Percentiles rank a stretch among this genome's conserved stretches.
These are phyloP conservation scores for Diutina mesorugosa DNA, from an alignment of 1,139 yeast species.

Conservation along the genomic window DNA sequence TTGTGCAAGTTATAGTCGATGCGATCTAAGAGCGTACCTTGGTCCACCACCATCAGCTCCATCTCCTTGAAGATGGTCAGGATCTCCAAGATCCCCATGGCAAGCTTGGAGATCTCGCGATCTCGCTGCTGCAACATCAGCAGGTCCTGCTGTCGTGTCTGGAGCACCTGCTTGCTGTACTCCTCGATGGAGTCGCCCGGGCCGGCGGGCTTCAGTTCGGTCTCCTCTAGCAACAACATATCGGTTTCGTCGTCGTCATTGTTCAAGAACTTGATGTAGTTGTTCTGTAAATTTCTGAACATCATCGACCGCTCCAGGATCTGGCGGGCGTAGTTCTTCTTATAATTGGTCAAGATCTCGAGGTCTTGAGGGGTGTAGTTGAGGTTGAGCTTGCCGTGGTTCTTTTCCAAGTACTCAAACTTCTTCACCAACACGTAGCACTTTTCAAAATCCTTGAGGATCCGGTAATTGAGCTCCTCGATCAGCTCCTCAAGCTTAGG, in stretches of 20 bases:
- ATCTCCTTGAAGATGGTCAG: slow-evolving; percentile 88
- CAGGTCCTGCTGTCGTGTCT: slow-evolving; percentile 35
- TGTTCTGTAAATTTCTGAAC: slow-evolving; percentile 79
- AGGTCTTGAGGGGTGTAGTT: slow-evolving; percentile 36
- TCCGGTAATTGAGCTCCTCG: slow-evolving; percentile 60
- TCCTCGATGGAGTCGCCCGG: slow-evolving; percentile 19
- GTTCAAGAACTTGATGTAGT: slow-evolving; percentile 64
- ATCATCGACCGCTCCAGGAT: slow-evolving; percentile 68
- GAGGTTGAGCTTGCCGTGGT: slow-evolving; percentile 20
- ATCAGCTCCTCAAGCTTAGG: slow-evolving; percentile 55
- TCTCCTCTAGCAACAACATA: slow-evolving; percentile 16
- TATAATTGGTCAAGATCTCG: slow-evolving; percentile 64
- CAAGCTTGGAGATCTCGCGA: slow-evolving; percentile 76
- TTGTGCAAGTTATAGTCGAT: slow-evolving; percentile 83
- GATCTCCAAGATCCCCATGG: slow-evolving; percentile 88
- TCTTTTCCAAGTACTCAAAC: slow-evolving; percentile 38
- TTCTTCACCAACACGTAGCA: slow-evolving; percentile 68
- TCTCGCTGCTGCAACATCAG: slow-evolving; percentile 60
- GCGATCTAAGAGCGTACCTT: slow-evolving; percentile 85
- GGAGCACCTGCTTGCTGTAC: slow-evolving; percentile 27
- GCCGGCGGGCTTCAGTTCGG: slow-evolving; percentile 9
- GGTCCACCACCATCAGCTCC: slow-evolving; percentile 87
- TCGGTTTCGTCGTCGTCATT: slow-evolving; percentile 51
- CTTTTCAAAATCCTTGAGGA: slow-evolving; percentile 62
- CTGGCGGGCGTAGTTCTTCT: slow-evolving; percentile 72